Base-by-base conservation (phyloP, 2,329 filamentous ascomycete genomes). In the Diaporthe sp. region DNA sequence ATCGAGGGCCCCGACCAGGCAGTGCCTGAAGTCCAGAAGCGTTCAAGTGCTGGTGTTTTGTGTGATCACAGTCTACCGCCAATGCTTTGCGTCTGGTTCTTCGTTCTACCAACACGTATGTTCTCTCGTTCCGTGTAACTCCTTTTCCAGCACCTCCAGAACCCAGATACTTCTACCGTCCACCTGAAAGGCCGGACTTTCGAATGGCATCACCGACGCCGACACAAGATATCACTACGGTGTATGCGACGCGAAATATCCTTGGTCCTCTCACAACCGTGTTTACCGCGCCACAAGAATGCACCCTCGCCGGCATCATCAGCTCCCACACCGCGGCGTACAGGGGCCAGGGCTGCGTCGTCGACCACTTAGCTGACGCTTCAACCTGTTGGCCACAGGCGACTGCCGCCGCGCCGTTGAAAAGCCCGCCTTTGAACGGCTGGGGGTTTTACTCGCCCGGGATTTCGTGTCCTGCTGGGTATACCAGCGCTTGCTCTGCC, bases 391-490 rank as follows among this genome's bases (percentile, higher is more conserved):
- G 51, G 68, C 68, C 68, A 13, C 37, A 44, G 17, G 39, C 20
- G 34, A 71, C 68, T 34, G 51, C 68, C n/a, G 55, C 51, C 25
- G 68, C 68, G 37, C 51, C 51, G 25, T 25, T 58, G 39, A 55
- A 42, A 4, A 44, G 17, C n/a, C 51, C 68, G 12, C 68, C 68
- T 17, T n/a, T 71, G 2, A 44, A 55, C 17, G 68, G 68, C 15
- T 71, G 68, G 68, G 68, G 51, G 3, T 58, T 71, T 8, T 71
- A 71, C 55, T 71, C 51, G 51, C 68, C 68, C 25, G 68, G 49
- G 9, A n/a, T 71, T 22, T 55, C n/a, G 3, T 58, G 68, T n/a
- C 68, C 68, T 7, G 51, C 68, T 22, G 68, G 39, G 20, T 31
- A 71, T 51, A 67, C 10, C 20, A 67, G 63, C 28, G 63, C 63